Evolutionary conservation across 176 grass and related monocot species (phyloP).

Genomic region (Puya raimondii): DNA sequence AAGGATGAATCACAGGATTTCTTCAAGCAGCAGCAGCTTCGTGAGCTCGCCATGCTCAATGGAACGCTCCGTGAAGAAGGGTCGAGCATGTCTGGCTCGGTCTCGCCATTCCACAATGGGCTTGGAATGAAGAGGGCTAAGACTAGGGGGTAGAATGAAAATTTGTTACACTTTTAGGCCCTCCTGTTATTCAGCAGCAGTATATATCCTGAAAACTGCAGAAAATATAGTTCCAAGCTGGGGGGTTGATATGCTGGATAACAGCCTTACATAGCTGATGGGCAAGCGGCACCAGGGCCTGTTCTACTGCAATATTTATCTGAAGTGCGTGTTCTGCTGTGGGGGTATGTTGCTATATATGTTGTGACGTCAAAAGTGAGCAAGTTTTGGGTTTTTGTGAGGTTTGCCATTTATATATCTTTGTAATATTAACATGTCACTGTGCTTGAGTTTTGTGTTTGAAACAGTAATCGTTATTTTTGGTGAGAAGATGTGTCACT

Average conservation of each 20-base stretch:
- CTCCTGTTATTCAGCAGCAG: background rate
- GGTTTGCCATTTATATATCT: background rate
- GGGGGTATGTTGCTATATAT: background rate
- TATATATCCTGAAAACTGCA: background rate
- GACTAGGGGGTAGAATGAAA: background rate
- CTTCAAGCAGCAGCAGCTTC: slow-evolving; percentile 77
- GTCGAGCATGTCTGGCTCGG: slow-evolving; percentile 27
- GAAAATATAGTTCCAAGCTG: background rate
- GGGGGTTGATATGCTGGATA: background rate
- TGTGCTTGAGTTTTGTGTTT: background rate
- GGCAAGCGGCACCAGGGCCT: background rate
- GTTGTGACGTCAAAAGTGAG: background rate
- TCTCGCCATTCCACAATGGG: slow-evolving; percentile 49
- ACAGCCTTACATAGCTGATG: background rate
- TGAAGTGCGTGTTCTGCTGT: background rate
- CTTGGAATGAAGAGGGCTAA: slow-evolving; percentile 56
- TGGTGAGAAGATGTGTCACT: background rate
- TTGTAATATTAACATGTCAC: background rate
- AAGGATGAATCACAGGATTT: slow-evolving; percentile 92
- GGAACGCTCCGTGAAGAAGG: slow-evolving; percentile 54
- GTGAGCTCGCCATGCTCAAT: slow-evolving; percentile 81
- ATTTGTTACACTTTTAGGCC: background rate
- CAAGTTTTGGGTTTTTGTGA: background rate
- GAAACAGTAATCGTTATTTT: background rate
- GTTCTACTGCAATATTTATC: background rate